Conservation (phyloP, 1,139 yeast genomes). For the Blastobotrys aristatus region DNA sequence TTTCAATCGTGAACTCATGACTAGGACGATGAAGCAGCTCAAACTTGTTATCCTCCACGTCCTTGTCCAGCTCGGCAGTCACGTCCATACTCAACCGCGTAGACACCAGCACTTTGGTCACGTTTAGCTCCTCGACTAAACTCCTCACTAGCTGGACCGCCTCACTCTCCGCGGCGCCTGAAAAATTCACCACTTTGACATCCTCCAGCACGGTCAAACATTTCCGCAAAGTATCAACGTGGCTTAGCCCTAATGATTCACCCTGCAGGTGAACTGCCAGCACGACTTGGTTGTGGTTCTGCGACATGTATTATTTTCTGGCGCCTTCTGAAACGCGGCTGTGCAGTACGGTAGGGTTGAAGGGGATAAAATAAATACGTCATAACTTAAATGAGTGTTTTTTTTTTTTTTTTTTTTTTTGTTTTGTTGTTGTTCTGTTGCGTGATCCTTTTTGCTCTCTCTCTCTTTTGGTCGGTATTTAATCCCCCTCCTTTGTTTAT, state of each 20-base stretch:
- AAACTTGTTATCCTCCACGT: slow-evolving; percentile 1
- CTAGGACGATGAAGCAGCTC: slow-evolving; percentile 1
- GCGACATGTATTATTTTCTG: too few species aligned
- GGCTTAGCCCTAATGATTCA: neutral
- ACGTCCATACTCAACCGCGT: neutral
- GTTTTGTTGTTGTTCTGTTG: too few species aligned
- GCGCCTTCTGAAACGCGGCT: too few species aligned
- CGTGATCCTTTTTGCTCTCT: too few species aligned
- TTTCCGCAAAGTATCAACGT: neutral
- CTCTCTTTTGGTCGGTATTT: too few species aligned
- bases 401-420: too few species aligned
- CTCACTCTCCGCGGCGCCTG: neutral
- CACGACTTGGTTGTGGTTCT: neutral
- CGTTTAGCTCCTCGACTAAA: neutral
- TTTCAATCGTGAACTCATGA: neutral
- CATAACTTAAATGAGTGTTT: too few species aligned
- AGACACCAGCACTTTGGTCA: neutral
- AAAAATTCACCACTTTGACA: neutral
- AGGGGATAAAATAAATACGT: too few species aligned
- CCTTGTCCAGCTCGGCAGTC: neutral
- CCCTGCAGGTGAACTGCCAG: slow-evolving; percentile 1
- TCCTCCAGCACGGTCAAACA: neutral
- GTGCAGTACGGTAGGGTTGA: too few species aligned
- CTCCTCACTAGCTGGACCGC: neutral
- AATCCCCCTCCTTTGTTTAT: slow-evolving; percentile 1